Conservation (phyloP, 331 rosid species). For the Acacia pycnantha region DNA sequence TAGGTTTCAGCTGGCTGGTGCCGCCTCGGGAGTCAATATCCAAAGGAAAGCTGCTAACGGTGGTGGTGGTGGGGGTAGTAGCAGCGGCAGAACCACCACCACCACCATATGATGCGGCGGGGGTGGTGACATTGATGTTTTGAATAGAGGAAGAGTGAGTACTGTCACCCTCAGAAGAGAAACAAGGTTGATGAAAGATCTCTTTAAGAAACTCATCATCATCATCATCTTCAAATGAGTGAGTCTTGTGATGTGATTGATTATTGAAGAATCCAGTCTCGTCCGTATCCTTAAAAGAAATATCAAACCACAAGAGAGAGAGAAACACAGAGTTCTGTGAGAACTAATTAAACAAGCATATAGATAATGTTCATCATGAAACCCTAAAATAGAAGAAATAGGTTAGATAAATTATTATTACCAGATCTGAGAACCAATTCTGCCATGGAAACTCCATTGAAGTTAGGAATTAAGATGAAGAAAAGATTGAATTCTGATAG, state of each 20-base stretch:
- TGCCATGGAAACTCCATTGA: constrained; percentile 27
- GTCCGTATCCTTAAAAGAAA: constrained; percentile 5
- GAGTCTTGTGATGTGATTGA: neutral
- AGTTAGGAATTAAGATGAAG: neutral
- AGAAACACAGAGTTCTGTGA: neutral
- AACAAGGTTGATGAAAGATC: neutral
- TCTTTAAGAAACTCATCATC: constrained; percentile 4
- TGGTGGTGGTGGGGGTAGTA: neutral
- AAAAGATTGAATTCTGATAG: neutral
- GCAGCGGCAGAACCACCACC: neutral
- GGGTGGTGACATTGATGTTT: neutral
- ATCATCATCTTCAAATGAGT: neutral
- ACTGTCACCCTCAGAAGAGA: constrained; percentile 11
- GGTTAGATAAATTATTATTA: neutral
- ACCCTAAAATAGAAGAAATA: neutral
- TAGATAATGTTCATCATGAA: neutral
- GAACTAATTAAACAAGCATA: neutral
- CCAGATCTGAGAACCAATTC: constrained; percentile 2
- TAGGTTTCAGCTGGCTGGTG: neutral
- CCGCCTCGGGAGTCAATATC: neutral
- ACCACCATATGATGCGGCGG: neutral
- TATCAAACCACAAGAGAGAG: neutral
- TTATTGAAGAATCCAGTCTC: neutral
- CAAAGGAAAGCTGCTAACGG: neutral
- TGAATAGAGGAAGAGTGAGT: constrained; percentile 5